phyloP scores from a whole-genome alignment of 768 basidiomycete species.

The Serendipita vermifera region DNA sequence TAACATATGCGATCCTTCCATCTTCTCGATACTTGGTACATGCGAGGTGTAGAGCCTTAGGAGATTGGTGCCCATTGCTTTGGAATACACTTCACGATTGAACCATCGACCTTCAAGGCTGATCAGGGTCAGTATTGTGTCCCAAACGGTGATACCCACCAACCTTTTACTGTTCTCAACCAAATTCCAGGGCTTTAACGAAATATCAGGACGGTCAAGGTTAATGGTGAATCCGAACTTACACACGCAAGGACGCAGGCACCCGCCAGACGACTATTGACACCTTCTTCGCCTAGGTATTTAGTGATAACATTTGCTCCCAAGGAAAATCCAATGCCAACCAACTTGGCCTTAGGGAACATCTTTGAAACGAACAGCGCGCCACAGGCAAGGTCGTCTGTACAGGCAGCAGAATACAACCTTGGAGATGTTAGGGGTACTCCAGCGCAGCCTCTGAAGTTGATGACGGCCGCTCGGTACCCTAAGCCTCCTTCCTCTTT shows the following conservation, averaged over 20 bases:
- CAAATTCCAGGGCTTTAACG: conserved; percentile 39
- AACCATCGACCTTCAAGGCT: conserved; percentile 47
- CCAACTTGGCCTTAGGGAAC: conserved; percentile 68
- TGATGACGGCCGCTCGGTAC: conserved; percentile 80
- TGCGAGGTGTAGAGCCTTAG: conserved; percentile 40
- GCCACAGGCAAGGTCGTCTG: conserved; percentile 76
- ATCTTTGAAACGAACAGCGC: conserved; percentile 55
- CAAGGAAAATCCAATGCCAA: conserved; percentile 86
- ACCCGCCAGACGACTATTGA: conserved; percentile 43
- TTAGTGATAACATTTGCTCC: conserved; percentile 85
- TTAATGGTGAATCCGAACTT: conserved; percentile 24
- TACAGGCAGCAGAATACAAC: conserved; percentile 79
- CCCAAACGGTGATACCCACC: conserved; percentile 13
- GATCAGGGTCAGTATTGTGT: conserved; percentile 6
- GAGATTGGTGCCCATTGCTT: conserved; percentile 66
- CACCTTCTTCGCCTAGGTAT: conserved; percentile 77
- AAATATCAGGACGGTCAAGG: conserved; percentile 13
- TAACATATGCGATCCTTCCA: background rate
- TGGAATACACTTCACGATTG: conserved; percentile 56
- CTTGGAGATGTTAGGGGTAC: conserved; percentile 71
- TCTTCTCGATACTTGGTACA: conserved; percentile 27
- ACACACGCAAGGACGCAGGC: conserved; percentile 67
- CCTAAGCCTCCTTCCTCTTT: conserved; percentile 72
- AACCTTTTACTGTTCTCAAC: conserved; percentile 27
- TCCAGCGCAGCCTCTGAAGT: conserved; percentile 87